Percentiles rank a stretch among this genome's conserved stretches.
These are phyloP conservation scores for Lithospermum erythrorhizon DNA, from an alignment of 257 asterid genomes.

Conservation along the genomic window DNA sequence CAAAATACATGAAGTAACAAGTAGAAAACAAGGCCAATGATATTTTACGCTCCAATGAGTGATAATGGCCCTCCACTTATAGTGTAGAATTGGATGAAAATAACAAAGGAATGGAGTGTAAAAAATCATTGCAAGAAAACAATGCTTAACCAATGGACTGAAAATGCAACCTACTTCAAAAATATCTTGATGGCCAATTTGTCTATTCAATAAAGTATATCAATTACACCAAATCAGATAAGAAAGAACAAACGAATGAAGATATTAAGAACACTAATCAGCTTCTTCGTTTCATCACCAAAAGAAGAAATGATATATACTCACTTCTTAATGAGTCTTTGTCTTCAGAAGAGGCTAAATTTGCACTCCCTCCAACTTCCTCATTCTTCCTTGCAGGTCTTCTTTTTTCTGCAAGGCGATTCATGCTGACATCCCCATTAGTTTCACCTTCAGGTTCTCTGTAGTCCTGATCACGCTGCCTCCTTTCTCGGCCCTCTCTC, in stretches of 20 bases:
- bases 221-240: not conserved
- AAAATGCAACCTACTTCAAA: not conserved
- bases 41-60: no score
- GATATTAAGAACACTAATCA: not conserved
- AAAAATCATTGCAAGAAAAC: no score
- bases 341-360: conserved; percentile 40
- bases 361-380: conserved; percentile 42
- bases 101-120: no score
- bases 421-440: conserved; percentile 43
- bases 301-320: conserved; percentile 16
- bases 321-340: conserved; percentile 61
- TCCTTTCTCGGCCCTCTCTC: conserved; percentile 49
- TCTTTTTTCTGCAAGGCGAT: conserved; percentile 47
- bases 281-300: conserved; percentile 2
- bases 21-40: not conserved
- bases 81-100: no score
- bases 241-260: not conserved
- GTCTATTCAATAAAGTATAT: not conserved
- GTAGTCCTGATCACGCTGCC: conserved; percentile 46
- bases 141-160: not conserved
- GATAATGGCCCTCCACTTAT: no score
- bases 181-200: not conserved
- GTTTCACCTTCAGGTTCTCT: conserved; percentile 42
- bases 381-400: conserved; percentile 47
- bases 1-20: not conserved